Conservation (phyloP, 371 early-diverging fungal genomes). For the Syncephalastrum racemosum region DNA sequence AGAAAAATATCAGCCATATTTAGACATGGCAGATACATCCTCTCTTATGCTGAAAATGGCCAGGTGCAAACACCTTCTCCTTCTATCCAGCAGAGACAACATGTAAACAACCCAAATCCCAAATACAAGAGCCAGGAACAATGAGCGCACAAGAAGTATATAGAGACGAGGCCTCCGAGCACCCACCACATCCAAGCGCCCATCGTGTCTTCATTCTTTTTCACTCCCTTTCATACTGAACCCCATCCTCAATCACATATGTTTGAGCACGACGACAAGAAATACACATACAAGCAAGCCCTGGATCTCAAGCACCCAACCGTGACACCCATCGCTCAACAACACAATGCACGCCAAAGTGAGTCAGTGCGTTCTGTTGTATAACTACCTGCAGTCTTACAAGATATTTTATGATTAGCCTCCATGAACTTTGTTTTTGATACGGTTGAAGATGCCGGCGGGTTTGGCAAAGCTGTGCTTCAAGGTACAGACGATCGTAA, state of each 20-base stretch:
- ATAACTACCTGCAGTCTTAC: not conserved
- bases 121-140: too few relatives aligned
- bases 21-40: too few relatives aligned
- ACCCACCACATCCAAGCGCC: too few relatives aligned
- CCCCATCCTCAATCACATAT: not conserved
- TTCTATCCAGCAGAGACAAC: too few relatives aligned
- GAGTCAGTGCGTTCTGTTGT: slow-evolving; percentile 1
- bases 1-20: too few relatives aligned
- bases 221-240: not conserved
- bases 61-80: too few relatives aligned
- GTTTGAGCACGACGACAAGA: slow-evolving; percentile 7
- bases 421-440: slow-evolving; percentile 17
- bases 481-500: not conserved
- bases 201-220: too few relatives aligned
- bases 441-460: slow-evolving; percentile 12
- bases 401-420: slow-evolving; percentile 3
- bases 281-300: slow-evolving; percentile 10
- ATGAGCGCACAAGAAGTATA: too few relatives aligned
- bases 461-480: slow-evolving; percentile 11
- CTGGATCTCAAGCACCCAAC: slow-evolving; percentile 8
- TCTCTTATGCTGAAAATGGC: too few relatives aligned
- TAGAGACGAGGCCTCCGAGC: too few relatives aligned
- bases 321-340: slow-evolving; percentile 5
- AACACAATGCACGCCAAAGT: slow-evolving; percentile 11
- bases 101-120: too few relatives aligned